phyloP scores from a whole-genome alignment of 1,139 yeast genomes.

The Meyerozyma sp. region DNA sequence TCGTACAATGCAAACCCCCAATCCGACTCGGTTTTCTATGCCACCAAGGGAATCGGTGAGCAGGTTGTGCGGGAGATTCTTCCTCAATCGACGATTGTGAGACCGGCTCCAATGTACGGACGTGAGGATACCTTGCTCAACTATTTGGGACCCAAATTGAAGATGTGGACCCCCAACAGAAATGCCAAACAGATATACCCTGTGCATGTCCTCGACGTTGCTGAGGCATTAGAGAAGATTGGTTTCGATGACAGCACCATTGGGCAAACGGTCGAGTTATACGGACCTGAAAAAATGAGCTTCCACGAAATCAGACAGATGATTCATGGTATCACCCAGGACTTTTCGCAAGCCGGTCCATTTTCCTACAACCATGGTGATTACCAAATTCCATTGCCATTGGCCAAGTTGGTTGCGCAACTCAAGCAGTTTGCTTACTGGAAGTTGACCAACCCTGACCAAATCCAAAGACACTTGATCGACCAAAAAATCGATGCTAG shows the following conservation, averaged over 20 bases:
- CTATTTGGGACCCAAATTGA: constrained; percentile 51
- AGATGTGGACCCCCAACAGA: constrained; percentile 60
- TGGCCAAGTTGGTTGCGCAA: constrained; percentile 42
- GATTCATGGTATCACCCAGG: constrained; percentile 61
- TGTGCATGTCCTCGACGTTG: constrained; percentile 74
- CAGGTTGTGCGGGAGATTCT: constrained; percentile 58
- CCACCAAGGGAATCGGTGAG: constrained; percentile 81
- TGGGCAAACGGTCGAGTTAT: constrained; percentile 72
- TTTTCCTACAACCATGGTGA: constrained; percentile 51
- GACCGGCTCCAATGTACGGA: constrained; percentile 82
- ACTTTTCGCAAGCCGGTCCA: constrained; percentile 52
- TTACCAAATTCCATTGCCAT: constrained; percentile 33
- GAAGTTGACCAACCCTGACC: constrained; percentile 69
- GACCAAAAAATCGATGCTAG: constrained; percentile 59
- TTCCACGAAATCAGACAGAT: constrained; percentile 63
- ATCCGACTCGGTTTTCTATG: constrained; percentile 65
- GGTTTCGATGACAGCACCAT: constrained; percentile 78
- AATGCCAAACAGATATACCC: constrained; percentile 65
- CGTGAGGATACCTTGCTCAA: constrained; percentile 70
- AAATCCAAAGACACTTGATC: constrained; percentile 68
- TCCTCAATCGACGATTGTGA: constrained; percentile 78
- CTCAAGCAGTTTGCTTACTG: constrained; percentile 59
- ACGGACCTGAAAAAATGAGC: constrained; percentile 67
- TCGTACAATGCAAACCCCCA: constrained; percentile 71
- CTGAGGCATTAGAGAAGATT: constrained; percentile 70